These are phyloP conservation scores for Cadophora sp. DNA, from an alignment of 2,329 filamentous ascomycete species.

Conservation along the genomic window DNA sequence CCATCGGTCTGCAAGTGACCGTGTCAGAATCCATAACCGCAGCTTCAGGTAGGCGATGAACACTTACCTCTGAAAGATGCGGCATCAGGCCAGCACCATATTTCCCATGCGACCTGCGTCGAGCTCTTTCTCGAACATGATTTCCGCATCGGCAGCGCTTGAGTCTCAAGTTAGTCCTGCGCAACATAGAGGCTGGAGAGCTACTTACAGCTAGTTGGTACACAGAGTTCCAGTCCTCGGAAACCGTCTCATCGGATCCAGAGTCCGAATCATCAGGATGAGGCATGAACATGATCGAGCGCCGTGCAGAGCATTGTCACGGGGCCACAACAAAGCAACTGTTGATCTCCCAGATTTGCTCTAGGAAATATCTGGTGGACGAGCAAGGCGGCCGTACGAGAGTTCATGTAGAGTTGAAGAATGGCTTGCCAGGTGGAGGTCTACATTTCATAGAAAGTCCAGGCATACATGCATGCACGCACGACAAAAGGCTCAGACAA, in stretches of 20 bases:
- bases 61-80: not conserved
- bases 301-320: not conserved
- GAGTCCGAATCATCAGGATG: conserved; percentile 2
- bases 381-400: not conserved
- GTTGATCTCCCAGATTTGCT: not conserved
- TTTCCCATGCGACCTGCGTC: not conserved
- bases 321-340: not conserved
- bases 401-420: not conserved
- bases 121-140: not conserved
- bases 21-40: not conserved
- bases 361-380: not conserved
- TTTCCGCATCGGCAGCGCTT: conserved; percentile 1
- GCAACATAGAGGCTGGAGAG: not conserved
- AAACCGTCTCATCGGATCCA: conserved; percentile 18
- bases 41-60: not conserved
- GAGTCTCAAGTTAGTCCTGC: not conserved
- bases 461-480: not conserved
- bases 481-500: not conserved
- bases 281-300: not conserved
- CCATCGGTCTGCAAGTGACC: not conserved
- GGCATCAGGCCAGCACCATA: not conserved
- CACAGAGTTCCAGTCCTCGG: conserved; percentile 7
- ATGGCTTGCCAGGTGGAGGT: not conserved
- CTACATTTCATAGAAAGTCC: no score
- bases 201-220: conserved; percentile 11